Evolutionary conservation across 1,284 basidiomycete genomes (phyloP).

Genomic region (Fomes fomentarius): DNA sequence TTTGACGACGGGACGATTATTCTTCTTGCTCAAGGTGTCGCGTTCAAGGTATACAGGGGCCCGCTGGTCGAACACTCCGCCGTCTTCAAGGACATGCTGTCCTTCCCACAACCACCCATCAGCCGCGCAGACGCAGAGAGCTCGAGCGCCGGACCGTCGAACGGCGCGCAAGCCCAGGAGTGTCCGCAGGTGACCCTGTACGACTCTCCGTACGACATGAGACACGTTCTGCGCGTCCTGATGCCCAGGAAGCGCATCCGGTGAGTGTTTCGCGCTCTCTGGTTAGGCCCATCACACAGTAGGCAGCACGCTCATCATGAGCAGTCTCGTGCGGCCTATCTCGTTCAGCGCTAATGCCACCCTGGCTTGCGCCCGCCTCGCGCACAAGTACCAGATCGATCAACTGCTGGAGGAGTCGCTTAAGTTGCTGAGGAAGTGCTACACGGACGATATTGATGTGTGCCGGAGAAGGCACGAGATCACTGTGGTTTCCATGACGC

Average conservation of each 20-base stretch:
- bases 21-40: constrained; percentile 52
- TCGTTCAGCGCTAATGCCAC: background rate
- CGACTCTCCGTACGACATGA: background rate
- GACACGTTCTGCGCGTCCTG: background rate
- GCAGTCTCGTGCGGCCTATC: no score
- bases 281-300: no score
- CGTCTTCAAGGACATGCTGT: constrained; percentile 48
- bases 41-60: constrained; percentile 72
- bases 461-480: background rate
- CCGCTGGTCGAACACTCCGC: constrained; percentile 69
- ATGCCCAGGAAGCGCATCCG: background rate
- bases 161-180: no score
- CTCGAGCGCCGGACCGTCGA: no score
- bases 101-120: background rate
- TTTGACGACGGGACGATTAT: constrained; percentile 71
- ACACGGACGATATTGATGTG: background rate
- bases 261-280: background rate
- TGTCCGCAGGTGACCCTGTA: background rate
- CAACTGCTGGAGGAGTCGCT: background rate
- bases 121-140: no score
- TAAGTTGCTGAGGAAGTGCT: background rate
- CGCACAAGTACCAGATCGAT: constrained; percentile 1
- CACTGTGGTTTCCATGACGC: background rate
- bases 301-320: no score
- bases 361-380: background rate